These are phyloP conservation scores for Nymphaea colorata DNA, from an alignment of 164 flowering plant species.

Conservation along the genomic window DNA sequence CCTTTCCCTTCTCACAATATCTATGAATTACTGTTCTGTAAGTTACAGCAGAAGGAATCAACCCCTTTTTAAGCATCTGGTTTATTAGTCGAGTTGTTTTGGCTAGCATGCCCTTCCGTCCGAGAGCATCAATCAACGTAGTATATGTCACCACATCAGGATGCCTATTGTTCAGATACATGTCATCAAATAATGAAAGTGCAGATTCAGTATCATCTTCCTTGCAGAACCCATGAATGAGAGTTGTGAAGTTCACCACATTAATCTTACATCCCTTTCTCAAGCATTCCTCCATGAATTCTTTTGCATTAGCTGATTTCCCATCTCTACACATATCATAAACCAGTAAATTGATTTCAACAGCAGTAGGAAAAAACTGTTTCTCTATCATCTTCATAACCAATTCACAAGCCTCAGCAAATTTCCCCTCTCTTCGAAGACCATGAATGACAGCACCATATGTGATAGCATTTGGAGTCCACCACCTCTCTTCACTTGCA, in stretches of 20 bases:
- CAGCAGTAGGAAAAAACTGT: constrained; percentile 66
- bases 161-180: constrained; percentile 74
- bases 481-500: constrained; percentile 65
- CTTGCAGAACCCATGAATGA: constrained; percentile 77
- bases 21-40: constrained; percentile 66
- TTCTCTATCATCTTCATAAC: constrained; percentile 54
- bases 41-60: constrained; percentile 73
- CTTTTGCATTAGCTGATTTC: constrained; percentile 46
- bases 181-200: constrained; percentile 79
- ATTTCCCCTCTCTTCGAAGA: constrained; percentile 64
- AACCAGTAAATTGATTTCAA: constrained; percentile 63
- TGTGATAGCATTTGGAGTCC: constrained; percentile 85
- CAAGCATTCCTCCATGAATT: constrained; percentile 63
- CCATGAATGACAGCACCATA: constrained; percentile 87
- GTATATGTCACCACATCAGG: constrained; percentile 84
- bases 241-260: constrained; percentile 66
- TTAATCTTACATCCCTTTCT: constrained; percentile 73
- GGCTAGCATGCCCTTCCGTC: constrained; percentile 53
- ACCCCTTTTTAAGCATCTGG: constrained; percentile 60
- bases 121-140: constrained; percentile 59
- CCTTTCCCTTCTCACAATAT: constrained; percentile 49
- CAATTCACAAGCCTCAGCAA: constrained; percentile 64
- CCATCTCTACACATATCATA: constrained; percentile 57
- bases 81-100: constrained; percentile 55
- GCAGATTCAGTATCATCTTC: constrained; percentile 63